These are phyloP conservation scores for Nigrograna mackinnonii DNA, from an alignment of 2,329 filamentous ascomycete genomes.

Conservation along the genomic window DNA sequence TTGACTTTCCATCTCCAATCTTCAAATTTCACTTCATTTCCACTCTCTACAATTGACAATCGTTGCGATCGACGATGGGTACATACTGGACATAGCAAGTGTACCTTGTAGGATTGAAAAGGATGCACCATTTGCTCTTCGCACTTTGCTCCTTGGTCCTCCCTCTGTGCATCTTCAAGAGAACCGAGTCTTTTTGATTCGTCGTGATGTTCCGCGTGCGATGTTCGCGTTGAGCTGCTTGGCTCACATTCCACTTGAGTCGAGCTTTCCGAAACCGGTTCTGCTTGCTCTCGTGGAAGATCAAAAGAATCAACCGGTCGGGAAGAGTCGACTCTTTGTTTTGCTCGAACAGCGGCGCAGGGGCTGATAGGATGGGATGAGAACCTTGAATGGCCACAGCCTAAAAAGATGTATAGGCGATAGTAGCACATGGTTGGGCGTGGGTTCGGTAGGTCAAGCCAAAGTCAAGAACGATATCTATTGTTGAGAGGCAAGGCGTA, in stretches of 20 bases:
- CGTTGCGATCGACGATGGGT: neutral
- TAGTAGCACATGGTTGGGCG: constrained; percentile 52
- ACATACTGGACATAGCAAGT: neutral
- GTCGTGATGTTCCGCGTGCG: neutral
- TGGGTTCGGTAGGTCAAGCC: too few relatives aligned
- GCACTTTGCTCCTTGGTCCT: neutral
- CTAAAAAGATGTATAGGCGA: constrained; percentile 44
- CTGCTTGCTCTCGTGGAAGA: too few relatives aligned
- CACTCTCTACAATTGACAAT: neutral
- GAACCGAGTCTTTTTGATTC: too few relatives aligned
- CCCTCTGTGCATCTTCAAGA: too few relatives aligned
- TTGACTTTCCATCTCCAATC: constrained; percentile 47
- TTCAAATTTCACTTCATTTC: constrained; percentile 33
- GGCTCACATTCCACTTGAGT: constrained; percentile 7
- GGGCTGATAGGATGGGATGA: too few relatives aligned
- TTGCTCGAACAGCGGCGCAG: too few relatives aligned
- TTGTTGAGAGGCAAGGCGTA: too few relatives aligned
- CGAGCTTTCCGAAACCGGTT: constrained; percentile 8
- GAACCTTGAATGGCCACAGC: constrained; percentile 48
- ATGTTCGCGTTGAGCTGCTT: neutral
- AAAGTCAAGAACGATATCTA: too few relatives aligned
- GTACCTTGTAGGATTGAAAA: constrained; percentile 8
- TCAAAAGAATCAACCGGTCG: constrained; percentile 23
- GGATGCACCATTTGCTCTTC: neutral
- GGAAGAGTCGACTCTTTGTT: constrained; percentile 39